Base-by-base conservation (phyloP, 257 asterid species). In the Primulina tabacum region DNA sequence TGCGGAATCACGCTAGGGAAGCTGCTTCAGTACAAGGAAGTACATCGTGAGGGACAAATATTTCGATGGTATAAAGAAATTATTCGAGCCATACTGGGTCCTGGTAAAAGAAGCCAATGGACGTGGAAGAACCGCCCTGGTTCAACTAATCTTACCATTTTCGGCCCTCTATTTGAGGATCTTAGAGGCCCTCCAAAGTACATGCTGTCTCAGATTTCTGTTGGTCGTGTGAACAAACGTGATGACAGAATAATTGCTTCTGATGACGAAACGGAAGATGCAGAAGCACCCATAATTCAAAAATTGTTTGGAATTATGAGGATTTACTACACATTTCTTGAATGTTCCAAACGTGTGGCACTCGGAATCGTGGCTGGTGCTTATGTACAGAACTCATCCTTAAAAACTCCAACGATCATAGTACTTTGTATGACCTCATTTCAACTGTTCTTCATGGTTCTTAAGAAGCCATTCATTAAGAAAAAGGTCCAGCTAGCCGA, bases 81-180 rank as follows among this genome's bases (percentile, higher is more conserved):
- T 10, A 69, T 90, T 52, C 87, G 99, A 29, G 97, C 83, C 9
- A 90, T 92, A 17, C 76, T 93, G 35, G 97, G 99, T 55, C 99
- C 97, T 0, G 99, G 97, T 6, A 93, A 93, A 80, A 71, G 95
- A 82, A 97, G 99, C 73, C 99, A 93, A 63, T 93, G 99, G 99
- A 84, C 97, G 32, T 93, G 99, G 99, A 90, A 82, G 62, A 86
- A 83, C 75, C 68, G 78, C 8, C 79, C 82, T 0, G 76, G 71
- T 34, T 79, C 94, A 1, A 70, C 58, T 29, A 78, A 75, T 72
- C 73, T 86, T 60, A 80, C 87, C 57, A 83, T 83, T 62, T 61
- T 93, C 6, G 97, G 99, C 0, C 96, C 99, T 11, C 64, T 93
- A 20, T 93, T 90, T 12, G 99, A 90, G 81, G 99, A 93, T 73